Base-by-base conservation (phyloP, 768 basidiomycete genomes). In the Hypsizygus marmoreus region DNA sequence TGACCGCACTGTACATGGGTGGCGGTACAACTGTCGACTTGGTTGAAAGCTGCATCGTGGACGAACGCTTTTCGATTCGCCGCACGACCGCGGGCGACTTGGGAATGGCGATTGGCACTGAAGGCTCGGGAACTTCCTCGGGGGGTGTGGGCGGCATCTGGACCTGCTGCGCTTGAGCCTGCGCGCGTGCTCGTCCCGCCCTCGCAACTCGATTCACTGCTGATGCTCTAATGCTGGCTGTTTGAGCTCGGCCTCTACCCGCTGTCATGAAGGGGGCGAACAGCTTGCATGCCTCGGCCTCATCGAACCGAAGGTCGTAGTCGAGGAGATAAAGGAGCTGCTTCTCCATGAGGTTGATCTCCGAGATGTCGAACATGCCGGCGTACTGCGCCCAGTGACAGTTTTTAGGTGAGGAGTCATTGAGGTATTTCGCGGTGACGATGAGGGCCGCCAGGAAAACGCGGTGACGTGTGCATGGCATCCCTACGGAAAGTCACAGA, bases 301-400 rank as follows among this genome's bases (percentile, higher is more conserved):
- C 95, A 55, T 82, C 78, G 64, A 97, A 91, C 37, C 91, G 84
- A 45, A 99, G 82, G 65, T 97, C 86, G 64, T 89, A 95, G 70
- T 95, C 90, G 57, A 99, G 83, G 47, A 98, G 75, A 65, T 80
- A 87, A 43, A 99, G 82, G 22, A 99, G 81, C 69, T 99, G 93
- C 70, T 85, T 89, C 72, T 99, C 95, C 95, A 98, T 98, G 50
- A 95, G 76, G 67, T 95, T 97, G 66, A 97, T 84, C 71, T 91
- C 89, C 9, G 72, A 66, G 40, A 82, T 69, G 61, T 88, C 83
- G 71, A 91, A 95, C 53, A 89, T 58, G 32, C 73, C 71, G 13
- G 84, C 86, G 63, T 93, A 91, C 37, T 70, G 69, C 45, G 86
- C 80, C 95, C 95, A 99, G 73, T 97, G 90, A 64, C 79, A 78